Evolutionary conservation across 192 early-diverging fungal species (phyloP).

Genomic region (Jimgerdemannia flammicorona): DNA sequence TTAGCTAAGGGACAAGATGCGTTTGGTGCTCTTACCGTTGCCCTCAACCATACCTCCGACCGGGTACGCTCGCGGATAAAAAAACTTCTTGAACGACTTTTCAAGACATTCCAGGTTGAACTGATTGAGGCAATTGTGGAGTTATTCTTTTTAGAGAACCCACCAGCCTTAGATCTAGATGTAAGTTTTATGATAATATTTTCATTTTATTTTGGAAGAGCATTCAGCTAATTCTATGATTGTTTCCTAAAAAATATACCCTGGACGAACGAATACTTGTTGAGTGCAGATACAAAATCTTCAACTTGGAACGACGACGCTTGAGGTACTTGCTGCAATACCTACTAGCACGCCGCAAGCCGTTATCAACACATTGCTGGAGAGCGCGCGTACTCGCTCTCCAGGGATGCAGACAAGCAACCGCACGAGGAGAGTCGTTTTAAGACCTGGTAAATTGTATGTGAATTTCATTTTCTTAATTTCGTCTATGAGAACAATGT

Average conservation of each 20-base stretch:
- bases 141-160: constrained; percentile 61
- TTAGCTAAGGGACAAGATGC: background rate
- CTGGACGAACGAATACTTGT: background rate
- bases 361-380: constrained; percentile 32
- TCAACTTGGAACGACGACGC: background rate
- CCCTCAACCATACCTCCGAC: background rate
- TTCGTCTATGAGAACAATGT: background rate
- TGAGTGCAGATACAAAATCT: constrained; percentile 2
- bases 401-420: constrained; percentile 27
- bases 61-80: constrained; percentile 31
- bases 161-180: constrained; percentile 39
- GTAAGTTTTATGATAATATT: constrained; percentile 4
- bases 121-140: constrained; percentile 62
- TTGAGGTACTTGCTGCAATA: constrained; percentile 4
- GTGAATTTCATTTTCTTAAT: background rate
- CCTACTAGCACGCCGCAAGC: constrained; percentile 32
- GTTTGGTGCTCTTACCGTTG: background rate
- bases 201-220: background rate
- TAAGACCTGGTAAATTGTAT: constrained; percentile 49
- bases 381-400: constrained; percentile 43
- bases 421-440: constrained; percentile 24
- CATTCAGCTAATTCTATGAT: background rate
- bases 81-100: constrained; percentile 48
- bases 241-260: background rate
- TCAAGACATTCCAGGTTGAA: constrained; percentile 48